A percentile compares a stretch with the other conserved stretches of the same genome.
Evolutionary conservation across 768 basidiomycete genomes (phyloP).

Genomic region (Psilocybe sp.): DNA sequence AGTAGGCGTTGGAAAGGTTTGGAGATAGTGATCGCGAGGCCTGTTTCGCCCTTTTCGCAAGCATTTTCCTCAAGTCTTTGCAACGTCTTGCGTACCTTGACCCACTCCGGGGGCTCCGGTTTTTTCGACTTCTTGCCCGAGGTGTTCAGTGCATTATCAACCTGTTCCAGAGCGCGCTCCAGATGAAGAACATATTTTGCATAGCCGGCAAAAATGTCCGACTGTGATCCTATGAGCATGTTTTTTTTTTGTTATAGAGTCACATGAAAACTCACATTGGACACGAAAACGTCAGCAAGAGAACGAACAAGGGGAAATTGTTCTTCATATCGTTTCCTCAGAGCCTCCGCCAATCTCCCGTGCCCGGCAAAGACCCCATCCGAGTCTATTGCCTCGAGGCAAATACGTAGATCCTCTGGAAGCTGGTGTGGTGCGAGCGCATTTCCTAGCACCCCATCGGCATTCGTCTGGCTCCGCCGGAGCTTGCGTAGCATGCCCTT

Average conservation of each 20-base stretch:
- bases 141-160: slow-evolving; percentile 73
- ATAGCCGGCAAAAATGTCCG: slow-evolving; percentile 92
- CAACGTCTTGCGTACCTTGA: slow-evolving; percentile 70
- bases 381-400: slow-evolving; percentile 77
- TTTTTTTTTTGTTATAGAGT: slow-evolving; percentile 11
- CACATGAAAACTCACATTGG: slow-evolving; percentile 60
- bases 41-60: slow-evolving; percentile 86
- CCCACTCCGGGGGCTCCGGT: slow-evolving; percentile 76
- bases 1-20: slow-evolving; percentile 97
- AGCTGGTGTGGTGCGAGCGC: slow-evolving; percentile 74
- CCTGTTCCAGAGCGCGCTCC: slow-evolving; percentile 85
- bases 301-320: slow-evolving; percentile 93
- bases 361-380: slow-evolving; percentile 89
- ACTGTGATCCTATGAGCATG: slow-evolving; percentile 46
- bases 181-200: slow-evolving; percentile 92
- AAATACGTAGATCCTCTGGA: slow-evolving; percentile 83
- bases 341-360: slow-evolving; percentile 74
- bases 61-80: slow-evolving; percentile 80
- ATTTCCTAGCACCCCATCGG: slow-evolving; percentile 45
- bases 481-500: slow-evolving; percentile 65
- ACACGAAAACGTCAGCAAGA: slow-evolving; percentile 93
- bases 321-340: slow-evolving; percentile 90
- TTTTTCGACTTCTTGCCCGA: slow-evolving; percentile 78
- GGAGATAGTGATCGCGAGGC: slow-evolving; percentile 90
- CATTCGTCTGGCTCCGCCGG: slow-evolving; percentile 59